These are phyloP conservation scores for Talaromyces nanjingensis DNA, from an alignment of 495 filamentous ascomycete species.

Conservation along the genomic window DNA sequence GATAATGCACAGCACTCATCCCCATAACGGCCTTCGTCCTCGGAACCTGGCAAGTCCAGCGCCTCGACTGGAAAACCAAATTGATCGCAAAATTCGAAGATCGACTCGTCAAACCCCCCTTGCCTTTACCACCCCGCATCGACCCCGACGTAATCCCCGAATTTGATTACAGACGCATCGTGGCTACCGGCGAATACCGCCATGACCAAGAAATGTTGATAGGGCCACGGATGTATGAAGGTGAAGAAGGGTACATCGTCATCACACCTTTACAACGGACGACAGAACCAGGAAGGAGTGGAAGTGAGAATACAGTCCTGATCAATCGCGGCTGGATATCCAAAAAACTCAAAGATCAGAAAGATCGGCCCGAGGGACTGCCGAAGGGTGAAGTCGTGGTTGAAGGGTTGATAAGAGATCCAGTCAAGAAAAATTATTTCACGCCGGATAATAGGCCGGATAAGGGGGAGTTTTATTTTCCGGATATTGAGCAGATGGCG, in stretches of 20 bases:
- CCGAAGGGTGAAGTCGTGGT: conserved; percentile 63
- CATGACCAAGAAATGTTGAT: conserved; percentile 96
- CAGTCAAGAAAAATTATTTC: conserved; percentile 96
- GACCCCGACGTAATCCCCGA: conserved; percentile 73
- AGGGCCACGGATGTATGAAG: conserved; percentile 82
- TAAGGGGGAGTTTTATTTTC: conserved; percentile 83
- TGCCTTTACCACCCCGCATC: conserved; percentile 76
- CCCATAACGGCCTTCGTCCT: conserved; percentile 85
- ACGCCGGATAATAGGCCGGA: conserved; percentile 85
- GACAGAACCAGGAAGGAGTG: conserved; percentile 13
- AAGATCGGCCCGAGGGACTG: conserved; percentile 50
- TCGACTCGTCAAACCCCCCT: conserved; percentile 74
- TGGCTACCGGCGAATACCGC: conserved; percentile 62
- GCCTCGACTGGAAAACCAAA: conserved; percentile 87
- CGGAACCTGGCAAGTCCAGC: conserved; percentile 93
- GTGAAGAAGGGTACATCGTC: conserved; percentile 83
- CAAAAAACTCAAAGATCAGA: conserved; percentile 59
- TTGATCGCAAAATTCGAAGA: conserved; percentile 86
- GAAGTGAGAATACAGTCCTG: conserved; percentile 60
- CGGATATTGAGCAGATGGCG: conserved; percentile 94
- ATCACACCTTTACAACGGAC: conserved; percentile 78
- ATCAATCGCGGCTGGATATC: conserved; percentile 88
- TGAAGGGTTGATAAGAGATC: conserved; percentile 77
- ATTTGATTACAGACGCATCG: conserved; percentile 87
- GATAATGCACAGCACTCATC: conserved; percentile 61